Evolutionary conservation across 345 rosid species (phyloP), one percentile per base, ranked within the genome.

Genomic region (Firmiana major): DNA sequence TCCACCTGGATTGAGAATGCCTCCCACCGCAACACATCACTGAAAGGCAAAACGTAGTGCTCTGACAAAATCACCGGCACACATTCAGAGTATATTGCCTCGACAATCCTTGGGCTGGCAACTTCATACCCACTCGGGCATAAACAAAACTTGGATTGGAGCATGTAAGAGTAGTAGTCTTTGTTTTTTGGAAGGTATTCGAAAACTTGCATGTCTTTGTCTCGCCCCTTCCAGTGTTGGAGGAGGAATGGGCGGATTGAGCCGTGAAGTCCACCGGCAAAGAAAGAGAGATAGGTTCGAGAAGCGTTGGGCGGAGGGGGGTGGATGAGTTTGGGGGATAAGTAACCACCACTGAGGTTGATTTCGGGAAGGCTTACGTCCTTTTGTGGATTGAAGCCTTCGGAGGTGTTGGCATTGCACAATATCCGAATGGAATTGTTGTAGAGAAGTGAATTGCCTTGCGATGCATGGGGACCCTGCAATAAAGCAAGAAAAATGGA

Each of bases 41-140:
- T 89, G 59, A 95, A 92, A 0, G 99, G 98, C 73, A 93, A 83
- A 22, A 90, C 93, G 21, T 89, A 93, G 80, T 84, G 63, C 34
- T 86, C 81, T 0, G 99, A 95, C 66, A 95, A 79, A 58, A 95
- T 89, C 21, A 95, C 98, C 9, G 99, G 99, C 42, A 95, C 86
- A 22, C 99, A 95, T 71, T 90, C 96, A 0, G 97, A 81, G 76
- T 89, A 91, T 9, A 93, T 92, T 66, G 99, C 87, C 87, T 95
- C 99, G 9, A 85, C 94, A 28, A 93, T 81, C 79, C 98, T 84
- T 34, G 99, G 99, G 78, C 99, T 95, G 42, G 99, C 98, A 31
- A 95, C 99, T 63, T 95, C 99, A 4, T 89, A 75, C 9, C 98
- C 99, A 48, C 99, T 95, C 5, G 99, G 99, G 78, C 99, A 95